Conservation (phyloP, 2,329 filamentous ascomycete species). For the Ophiostoma sp. region DNA sequence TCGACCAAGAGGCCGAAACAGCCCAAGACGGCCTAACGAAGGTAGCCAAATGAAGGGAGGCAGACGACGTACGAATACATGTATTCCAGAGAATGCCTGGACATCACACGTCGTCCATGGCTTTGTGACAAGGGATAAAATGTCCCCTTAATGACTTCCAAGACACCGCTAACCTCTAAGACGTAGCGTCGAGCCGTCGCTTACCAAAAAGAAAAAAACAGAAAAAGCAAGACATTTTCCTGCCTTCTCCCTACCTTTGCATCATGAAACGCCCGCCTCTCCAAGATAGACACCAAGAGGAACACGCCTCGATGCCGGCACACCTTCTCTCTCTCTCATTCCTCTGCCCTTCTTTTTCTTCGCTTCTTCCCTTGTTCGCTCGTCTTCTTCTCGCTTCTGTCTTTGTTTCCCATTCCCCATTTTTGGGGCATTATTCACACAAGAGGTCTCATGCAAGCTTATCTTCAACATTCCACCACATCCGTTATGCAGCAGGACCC, state of each 20-base stretch:
- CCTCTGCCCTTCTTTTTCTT: background rate
- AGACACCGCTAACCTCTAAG: too few species aligned
- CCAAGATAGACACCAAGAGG: background rate
- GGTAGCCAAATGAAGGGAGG: background rate
- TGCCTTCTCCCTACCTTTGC: conserved; percentile 2
- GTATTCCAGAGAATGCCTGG: too few species aligned
- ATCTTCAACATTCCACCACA: background rate
- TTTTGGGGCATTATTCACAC: too few species aligned
- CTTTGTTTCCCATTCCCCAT: background rate
- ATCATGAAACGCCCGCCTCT: conserved; percentile 2
- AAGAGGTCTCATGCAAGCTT: background rate
- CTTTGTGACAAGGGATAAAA: background rate
- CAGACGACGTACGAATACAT: too few species aligned
- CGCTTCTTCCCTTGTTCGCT: background rate
- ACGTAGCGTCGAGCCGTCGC: background rate
- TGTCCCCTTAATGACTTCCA: background rate
- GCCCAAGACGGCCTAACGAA: background rate
- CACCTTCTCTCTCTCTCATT: background rate
- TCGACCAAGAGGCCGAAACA: background rate
- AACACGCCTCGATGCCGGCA: background rate
- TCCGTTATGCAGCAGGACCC: background rate
- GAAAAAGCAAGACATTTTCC: background rate
- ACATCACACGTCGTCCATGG: conserved; percentile 1
- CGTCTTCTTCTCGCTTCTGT: background rate
- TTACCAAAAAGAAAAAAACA: background rate